These are phyloP conservation scores for Aspergillus uvarum DNA, from an alignment of 2,329 filamentous ascomycete genomes.

Conservation along the genomic window DNA sequence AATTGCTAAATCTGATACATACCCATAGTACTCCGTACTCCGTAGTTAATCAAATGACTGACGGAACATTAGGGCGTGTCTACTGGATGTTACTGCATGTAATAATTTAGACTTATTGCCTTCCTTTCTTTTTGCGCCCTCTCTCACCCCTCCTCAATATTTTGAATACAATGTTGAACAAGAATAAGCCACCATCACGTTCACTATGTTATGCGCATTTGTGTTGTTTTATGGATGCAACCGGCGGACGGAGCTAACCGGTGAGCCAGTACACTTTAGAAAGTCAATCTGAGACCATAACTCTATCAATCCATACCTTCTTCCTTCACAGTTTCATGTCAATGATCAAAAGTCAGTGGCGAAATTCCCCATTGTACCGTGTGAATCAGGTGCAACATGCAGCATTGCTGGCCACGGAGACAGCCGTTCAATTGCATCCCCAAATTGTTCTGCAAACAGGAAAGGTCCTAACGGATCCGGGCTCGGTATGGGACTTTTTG, in stretches of 20 bases:
- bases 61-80: neutral
- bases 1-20: no score
- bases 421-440: neutral
- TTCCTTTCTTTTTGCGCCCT: neutral
- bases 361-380: neutral
- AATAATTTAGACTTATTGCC: neutral
- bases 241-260: neutral
- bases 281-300: neutral
- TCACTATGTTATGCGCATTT: neutral
- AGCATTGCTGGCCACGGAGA: neutral
- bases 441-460: constrained; percentile 5
- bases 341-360: neutral
- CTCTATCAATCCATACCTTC: neutral
- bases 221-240: neutral
- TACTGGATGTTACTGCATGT: neutral
- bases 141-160: neutral
- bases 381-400: neutral
- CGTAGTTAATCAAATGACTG: no score
- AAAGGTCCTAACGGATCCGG: neutral
- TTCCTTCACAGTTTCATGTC: neutral
- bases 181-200: neutral
- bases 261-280: neutral
- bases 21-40: no score
- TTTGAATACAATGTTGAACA: neutral
- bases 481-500: neutral